Evolutionary conservation across 1,139 yeast species (phyloP).

Genomic region (Saccharomyces hybrid): DNA sequence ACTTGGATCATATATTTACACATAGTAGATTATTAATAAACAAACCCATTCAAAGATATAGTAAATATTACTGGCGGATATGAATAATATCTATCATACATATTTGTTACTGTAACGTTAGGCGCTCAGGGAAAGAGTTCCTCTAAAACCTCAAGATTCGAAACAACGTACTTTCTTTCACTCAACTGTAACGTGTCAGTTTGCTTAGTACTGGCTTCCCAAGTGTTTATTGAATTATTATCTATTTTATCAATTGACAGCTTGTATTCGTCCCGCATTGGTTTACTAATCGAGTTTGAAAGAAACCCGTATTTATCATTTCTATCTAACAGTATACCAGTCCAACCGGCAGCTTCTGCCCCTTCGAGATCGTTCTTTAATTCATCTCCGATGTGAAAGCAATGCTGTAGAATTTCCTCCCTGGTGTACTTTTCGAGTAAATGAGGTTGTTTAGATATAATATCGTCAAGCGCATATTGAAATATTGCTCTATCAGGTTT

Average conservation of each 20-base stretch:
- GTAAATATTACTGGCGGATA: background rate
- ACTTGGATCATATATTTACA: background rate
- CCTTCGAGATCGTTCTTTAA: conserved; percentile 47
- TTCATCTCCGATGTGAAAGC: conserved; percentile 68
- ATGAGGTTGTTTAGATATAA: conserved; percentile 17
- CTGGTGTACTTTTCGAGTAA: conserved; percentile 8
- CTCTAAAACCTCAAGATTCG: conserved; percentile 19
- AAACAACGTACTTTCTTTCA: conserved; percentile 17
- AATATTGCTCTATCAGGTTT: conserved; percentile 52
- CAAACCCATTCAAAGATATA: background rate
- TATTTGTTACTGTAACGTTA: background rate
- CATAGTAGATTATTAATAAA: background rate
- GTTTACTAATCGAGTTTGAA: conserved; percentile 4
- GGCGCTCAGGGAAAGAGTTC: conserved; percentile 7
- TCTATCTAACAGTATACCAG: conserved; percentile 50
- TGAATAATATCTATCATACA: background rate
- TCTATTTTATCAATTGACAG: conserved; percentile 25
- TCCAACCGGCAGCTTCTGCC: conserved; percentile 52
- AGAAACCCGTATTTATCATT: conserved; percentile 25
- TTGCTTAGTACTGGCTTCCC: conserved; percentile 16
- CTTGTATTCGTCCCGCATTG: conserved; percentile 14
- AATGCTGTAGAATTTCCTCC: conserved; percentile 23
- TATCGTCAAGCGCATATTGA: conserved; percentile 34
- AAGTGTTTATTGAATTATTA: conserved; percentile 16
- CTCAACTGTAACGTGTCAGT: conserved; percentile 17